Evolutionary conservation across 306 rosid species (phyloP).

Genomic region (Prunus dulcis): DNA sequence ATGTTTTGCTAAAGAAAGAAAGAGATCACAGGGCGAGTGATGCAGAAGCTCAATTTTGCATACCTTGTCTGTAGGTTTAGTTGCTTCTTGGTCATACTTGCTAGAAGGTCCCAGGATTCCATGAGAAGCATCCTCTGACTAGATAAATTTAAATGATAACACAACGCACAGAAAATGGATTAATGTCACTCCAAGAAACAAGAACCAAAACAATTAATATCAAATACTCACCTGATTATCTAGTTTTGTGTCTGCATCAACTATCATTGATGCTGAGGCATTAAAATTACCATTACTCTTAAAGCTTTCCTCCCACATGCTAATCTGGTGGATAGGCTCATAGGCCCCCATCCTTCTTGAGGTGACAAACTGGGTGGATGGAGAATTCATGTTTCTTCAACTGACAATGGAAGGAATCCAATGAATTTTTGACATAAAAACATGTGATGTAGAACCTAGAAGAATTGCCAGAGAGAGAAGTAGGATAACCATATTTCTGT

Average conservation of each 20-base stretch:
- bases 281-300: constrained; percentile 40
- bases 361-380: constrained; percentile 62
- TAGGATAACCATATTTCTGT: neutral
- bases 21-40: neutral
- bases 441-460: neutral
- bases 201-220: constrained; percentile 24
- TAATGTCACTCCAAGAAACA: constrained; percentile 6
- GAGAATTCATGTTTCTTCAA: constrained; percentile 58
- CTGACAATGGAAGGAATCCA: constrained; percentile 30
- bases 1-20: constrained; percentile 1
- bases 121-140: constrained; percentile 55
- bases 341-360: constrained; percentile 64
- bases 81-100: constrained; percentile 41
- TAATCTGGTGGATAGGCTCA: constrained; percentile 80
- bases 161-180: constrained; percentile 14
- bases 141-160: neutral
- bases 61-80: constrained; percentile 52
- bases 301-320: constrained; percentile 83
- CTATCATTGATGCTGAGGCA: constrained; percentile 45
- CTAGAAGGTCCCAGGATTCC: constrained; percentile 38
- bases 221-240: constrained; percentile 48
- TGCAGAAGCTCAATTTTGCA: neutral
- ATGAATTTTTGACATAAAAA: constrained; percentile 16
- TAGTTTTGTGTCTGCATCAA: constrained; percentile 47
- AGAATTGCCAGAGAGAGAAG: neutral